phyloP scores from a whole-genome alignment of 192 early-diverging fungal species.

The Dissophora globulifera region DNA sequence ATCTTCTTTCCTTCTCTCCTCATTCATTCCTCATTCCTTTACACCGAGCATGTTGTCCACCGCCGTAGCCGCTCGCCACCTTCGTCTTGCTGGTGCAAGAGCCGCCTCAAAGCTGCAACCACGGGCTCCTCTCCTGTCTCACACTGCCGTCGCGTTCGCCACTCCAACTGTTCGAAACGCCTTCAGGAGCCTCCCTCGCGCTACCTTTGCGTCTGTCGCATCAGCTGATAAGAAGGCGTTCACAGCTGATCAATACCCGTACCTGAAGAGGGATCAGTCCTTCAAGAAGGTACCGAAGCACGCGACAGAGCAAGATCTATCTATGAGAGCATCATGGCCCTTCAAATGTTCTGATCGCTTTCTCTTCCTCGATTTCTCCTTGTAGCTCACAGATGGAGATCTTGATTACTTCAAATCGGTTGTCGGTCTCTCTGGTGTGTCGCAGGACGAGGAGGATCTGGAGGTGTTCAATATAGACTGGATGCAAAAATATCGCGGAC shows the following conservation, averaged over 20 bases:
- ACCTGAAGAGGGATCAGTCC: constrained; percentile 53
- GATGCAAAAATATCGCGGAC: constrained; percentile 96
- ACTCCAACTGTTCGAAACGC: neutral
- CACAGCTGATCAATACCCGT: constrained; percentile 63
- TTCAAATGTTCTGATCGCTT: too few species aligned
- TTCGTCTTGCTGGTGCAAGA: constrained; percentile 3
- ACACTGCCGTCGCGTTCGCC: neutral
- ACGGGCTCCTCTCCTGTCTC: neutral
- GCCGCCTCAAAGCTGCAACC: neutral
- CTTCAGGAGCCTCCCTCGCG: constrained; percentile 23
- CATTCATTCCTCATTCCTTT: neutral
- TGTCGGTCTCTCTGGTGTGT: constrained; percentile 55
- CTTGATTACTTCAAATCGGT: constrained; percentile 71
- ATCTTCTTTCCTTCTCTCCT: neutral
- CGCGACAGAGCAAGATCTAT: too few species aligned
- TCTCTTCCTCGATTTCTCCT: too few species aligned
- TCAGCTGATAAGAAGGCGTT: constrained; percentile 15
- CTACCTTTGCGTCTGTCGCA: constrained; percentile 14
- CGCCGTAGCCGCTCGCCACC: constrained; percentile 7
- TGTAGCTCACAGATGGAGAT: constrained; percentile 68
- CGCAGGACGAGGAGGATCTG: constrained; percentile 69
- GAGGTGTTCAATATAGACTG: constrained; percentile 88
- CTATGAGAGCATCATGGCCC: too few species aligned
- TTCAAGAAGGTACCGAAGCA: constrained; percentile 47
- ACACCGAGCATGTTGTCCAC: constrained; percentile 1